A percentile compares a stretch with the other conserved stretches of the same genome.
Evolutionary conservation across 2,329 filamentous ascomycete genomes (phyloP).

Genomic region (Furcasterigmium furcatum): DNA sequence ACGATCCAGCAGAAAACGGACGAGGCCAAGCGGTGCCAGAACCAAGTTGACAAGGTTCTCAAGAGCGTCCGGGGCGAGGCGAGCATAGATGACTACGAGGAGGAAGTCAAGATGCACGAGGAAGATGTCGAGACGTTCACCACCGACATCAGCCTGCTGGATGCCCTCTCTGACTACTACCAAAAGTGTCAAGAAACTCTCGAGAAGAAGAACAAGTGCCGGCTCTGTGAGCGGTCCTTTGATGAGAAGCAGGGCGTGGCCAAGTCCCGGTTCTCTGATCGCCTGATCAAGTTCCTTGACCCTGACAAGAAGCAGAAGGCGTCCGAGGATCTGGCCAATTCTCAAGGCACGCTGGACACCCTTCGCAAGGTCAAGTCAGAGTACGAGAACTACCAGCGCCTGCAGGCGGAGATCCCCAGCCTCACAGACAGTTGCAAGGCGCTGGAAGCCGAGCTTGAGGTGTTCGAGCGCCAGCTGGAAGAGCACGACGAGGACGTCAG

Average conservation of each 20-base stretch:
- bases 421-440: constrained; percentile 61
- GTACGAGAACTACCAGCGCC: constrained; percentile 71
- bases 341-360: constrained; percentile 48
- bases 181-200: constrained; percentile 62
- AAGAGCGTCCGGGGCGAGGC: constrained; percentile 37
- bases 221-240: constrained; percentile 72
- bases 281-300: constrained; percentile 61
- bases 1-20: constrained; percentile 60
- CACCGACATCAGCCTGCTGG: constrained; percentile 66
- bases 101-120: constrained; percentile 46
- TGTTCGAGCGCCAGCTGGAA: constrained; percentile 60
- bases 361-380: constrained; percentile 62
- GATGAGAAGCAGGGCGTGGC: constrained; percentile 54
- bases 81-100: constrained; percentile 51
- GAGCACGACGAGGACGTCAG: constrained; percentile 64
- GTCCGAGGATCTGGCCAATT: constrained; percentile 56
- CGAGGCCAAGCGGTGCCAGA: constrained; percentile 60
- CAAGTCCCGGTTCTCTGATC: constrained; percentile 60
- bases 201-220: constrained; percentile 68
- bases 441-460: constrained; percentile 59
- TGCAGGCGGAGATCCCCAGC: constrained; percentile 68
- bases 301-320: constrained; percentile 60
- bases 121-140: constrained; percentile 58
- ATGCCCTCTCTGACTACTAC: constrained; percentile 70
- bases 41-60: constrained; percentile 49